These are phyloP conservation scores for Xylaria curta DNA, from an alignment of 495 filamentous ascomycete genomes.

Conservation along the genomic window DNA sequence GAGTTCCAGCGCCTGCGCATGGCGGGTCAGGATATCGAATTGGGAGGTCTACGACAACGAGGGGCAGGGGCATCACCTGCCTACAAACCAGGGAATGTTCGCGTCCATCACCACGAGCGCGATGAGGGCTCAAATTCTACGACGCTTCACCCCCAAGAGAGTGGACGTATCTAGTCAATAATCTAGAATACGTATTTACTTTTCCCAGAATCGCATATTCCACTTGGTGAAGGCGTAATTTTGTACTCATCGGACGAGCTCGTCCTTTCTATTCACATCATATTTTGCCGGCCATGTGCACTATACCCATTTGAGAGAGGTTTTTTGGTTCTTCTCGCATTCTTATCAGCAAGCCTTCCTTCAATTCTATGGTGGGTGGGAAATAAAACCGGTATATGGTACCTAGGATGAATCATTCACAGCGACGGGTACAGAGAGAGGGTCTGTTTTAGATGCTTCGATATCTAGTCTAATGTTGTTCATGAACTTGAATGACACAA, in stretches of 20 bases:
- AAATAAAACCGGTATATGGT: not conserved
- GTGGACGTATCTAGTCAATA: slow-evolving; percentile 3
- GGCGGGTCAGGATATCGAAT: slow-evolving; percentile 35
- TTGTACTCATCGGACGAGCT: not conserved
- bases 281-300: not conserved
- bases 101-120: slow-evolving; percentile 22
- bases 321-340: not conserved
- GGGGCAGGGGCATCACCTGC: slow-evolving; percentile 12
- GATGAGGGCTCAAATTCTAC: slow-evolving; percentile 29
- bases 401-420: not conserved
- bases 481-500: not conserved
- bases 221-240: slow-evolving; percentile 7
- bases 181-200: not conserved
- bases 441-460: not conserved
- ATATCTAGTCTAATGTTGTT: not conserved
- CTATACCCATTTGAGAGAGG: not conserved
- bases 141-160: slow-evolving; percentile 7
- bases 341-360: not conserved
- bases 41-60: slow-evolving; percentile 35
- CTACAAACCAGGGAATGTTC: slow-evolving; percentile 26
- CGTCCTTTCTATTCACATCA: not conserved
- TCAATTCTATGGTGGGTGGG: not conserved
- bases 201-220: not conserved
- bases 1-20: slow-evolving; percentile 35
- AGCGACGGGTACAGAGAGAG: not conserved